A percentile compares a stretch with the other conserved stretches of the same genome.
These are phyloP conservation scores for Agaricus subrufescens DNA, from an alignment of 768 basidiomycete species.

Conservation along the genomic window DNA sequence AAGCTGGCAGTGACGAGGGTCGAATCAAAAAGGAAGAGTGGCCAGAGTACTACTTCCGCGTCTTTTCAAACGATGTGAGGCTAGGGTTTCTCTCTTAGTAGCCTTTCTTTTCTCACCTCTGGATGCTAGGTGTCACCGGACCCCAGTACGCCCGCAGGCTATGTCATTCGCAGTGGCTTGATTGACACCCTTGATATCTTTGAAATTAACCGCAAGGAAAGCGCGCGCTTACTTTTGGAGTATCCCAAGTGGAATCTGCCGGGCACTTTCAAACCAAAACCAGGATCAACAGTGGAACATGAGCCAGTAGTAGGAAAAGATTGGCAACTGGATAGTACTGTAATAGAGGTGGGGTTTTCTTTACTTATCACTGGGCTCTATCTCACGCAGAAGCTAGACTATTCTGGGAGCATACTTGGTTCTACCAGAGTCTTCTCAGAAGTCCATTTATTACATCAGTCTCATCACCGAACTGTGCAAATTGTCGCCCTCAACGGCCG, in stretches of 20 bases:
- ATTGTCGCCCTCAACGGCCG: constrained; percentile 86
- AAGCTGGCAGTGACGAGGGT: constrained; percentile 60
- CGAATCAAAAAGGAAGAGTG: constrained; percentile 79
- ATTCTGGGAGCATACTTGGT: constrained; percentile 70
- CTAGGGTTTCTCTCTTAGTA: neutral
- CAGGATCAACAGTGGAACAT: constrained; percentile 47
- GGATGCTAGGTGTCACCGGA: constrained; percentile 66
- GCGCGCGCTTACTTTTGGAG: constrained; percentile 80
- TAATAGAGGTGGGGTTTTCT: constrained; percentile 64
- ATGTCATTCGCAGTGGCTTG: constrained; percentile 69
- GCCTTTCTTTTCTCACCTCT: constrained; percentile 2
- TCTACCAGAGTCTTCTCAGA: constrained; percentile 73
- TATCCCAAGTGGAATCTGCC: constrained; percentile 78
- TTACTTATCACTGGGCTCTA: neutral
- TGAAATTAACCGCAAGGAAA: constrained; percentile 95
- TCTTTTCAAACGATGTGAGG: constrained; percentile 60
- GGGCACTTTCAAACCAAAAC: constrained; percentile 82
- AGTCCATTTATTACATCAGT: constrained; percentile 80
- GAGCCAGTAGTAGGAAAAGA: constrained; percentile 60
- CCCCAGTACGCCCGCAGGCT: constrained; percentile 69
- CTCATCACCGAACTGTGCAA: constrained; percentile 94
- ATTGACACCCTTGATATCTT: constrained; percentile 83
- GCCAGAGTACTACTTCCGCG: constrained; percentile 63
- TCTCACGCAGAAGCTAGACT: constrained; percentile 36
- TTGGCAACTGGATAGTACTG: constrained; percentile 85